phyloP scores from a whole-genome alignment of 306 rosid genomes.

The Vigna angularis region DNA sequence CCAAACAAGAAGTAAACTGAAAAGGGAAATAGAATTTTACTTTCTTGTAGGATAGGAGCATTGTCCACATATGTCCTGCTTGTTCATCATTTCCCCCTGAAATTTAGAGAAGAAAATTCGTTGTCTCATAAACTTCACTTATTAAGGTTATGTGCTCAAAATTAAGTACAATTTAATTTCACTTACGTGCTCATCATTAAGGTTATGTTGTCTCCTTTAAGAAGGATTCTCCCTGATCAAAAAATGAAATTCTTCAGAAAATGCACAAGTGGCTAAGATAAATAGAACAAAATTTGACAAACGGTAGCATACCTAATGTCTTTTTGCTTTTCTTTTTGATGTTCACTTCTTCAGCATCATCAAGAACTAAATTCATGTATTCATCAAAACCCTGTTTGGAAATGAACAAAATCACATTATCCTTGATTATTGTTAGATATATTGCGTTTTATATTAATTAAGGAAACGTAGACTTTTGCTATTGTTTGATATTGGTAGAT shows the following conservation, averaged over 20 bases:
- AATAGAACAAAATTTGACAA: background rate
- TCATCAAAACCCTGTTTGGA: constrained; percentile 58
- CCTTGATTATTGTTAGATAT: background rate
- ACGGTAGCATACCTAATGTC: constrained; percentile 55
- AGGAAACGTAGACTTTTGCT: too few relatives aligned
- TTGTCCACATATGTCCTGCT: background rate
- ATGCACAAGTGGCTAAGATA: constrained; percentile 17
- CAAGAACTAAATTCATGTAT: constrained; percentile 49
- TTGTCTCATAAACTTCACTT: background rate
- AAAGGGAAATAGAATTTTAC: constrained; percentile 32
- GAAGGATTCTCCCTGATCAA: constrained; percentile 80
- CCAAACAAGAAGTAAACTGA: background rate
- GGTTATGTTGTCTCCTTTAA: constrained; percentile 91
- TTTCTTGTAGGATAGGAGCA: constrained; percentile 36
- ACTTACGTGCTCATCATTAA: constrained; percentile 90
- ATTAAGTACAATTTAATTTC: background rate
- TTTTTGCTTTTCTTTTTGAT: constrained; percentile 82
- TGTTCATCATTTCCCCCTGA: too few relatives aligned
- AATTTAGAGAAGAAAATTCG: constrained; percentile 23
- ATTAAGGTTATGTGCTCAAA: too few relatives aligned
- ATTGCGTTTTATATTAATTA: too few relatives aligned
- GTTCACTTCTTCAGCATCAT: constrained; percentile 69
- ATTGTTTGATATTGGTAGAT: too few relatives aligned
- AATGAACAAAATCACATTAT: constrained; percentile 14
- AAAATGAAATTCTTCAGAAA: constrained; percentile 39